Evolutionary conservation across 352 stramenopile species (phyloP), one percentile per base, ranked within the genome.

Genomic region (Pythium monospermum): DNA sequence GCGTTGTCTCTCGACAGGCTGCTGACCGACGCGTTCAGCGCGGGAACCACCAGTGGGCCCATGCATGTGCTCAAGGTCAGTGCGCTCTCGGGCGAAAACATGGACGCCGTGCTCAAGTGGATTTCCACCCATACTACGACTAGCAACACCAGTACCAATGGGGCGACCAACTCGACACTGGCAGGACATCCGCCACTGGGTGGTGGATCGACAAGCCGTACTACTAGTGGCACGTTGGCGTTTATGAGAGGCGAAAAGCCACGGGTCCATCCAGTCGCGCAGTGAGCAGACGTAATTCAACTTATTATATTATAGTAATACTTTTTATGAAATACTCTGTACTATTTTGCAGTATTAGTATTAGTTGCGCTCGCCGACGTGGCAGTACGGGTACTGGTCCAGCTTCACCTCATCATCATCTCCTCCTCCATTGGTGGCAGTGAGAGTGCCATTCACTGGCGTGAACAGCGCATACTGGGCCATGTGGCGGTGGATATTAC

Each of bases 311-410:
- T 25, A 7, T 40, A 28, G 27, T 22, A 30, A 7, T 36, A 44
- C 15, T 28, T 13, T 41, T 4, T n/a, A n/a, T n/a, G n/a, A n/a
- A n/a, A n/a, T n/a, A n/a, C n/a, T n/a, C n/a, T n/a, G n/a, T n/a
- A n/a, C n/a, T n/a, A 35, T 35, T 35, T 13, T 13, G 30, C 8
- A 8, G 30, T 35, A 13, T 35, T 1, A 12, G 21, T 52, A 13
- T 73, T 67, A 85, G 47, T 85, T 85, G 7, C 71, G 67, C 52
- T 85, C 73, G 21, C 73, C 77, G 50, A 76, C 60, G 55, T 79
- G 65, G 45, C 77, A 89, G 43, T 69, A 85, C 4, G 78, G 78
- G 32, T 75, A 89, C 30, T 66, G 52, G 32, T 83, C 73, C 36
- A 54, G 26, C 27, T 46, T 47, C 19, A 47, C 42, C 3, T 33